Conservation (phyloP, 805 yeast species). For the Yarrowia bubula region DNA sequence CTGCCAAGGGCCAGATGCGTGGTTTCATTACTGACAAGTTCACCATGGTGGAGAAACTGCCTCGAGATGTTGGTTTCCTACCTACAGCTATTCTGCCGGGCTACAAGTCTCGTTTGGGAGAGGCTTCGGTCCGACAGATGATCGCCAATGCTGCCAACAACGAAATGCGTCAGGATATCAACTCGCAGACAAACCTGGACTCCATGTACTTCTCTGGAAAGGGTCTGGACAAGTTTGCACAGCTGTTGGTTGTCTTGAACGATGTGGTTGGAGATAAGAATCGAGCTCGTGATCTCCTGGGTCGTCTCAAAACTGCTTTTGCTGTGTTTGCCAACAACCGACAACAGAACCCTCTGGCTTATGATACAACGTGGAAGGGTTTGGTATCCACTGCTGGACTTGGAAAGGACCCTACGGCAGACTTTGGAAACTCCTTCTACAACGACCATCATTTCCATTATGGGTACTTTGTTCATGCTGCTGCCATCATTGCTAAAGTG, state of each 20-base stretch:
- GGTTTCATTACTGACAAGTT: conserved; percentile 39
- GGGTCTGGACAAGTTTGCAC: conserved; percentile 76
- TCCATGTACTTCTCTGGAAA: conserved; percentile 89
- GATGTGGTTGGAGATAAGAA: conserved; percentile 54
- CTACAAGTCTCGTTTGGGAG: conserved; percentile 40
- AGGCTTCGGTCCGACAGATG: conserved; percentile 39
- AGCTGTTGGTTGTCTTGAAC: conserved; percentile 66
- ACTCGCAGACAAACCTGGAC: conserved; percentile 55
- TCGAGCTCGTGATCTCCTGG: conserved; percentile 50
- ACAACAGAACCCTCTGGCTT: conserved; percentile 65
- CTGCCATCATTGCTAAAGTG: conserved; percentile 70
- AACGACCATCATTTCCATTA: conserved; percentile 89
- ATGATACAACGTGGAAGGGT: conserved; percentile 76
- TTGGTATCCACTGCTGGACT: conserved; percentile 64
- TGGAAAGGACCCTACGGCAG: conserved; percentile 49
- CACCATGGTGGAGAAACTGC: conserved; percentile 41
- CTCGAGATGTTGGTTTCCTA: conserved; percentile 44
- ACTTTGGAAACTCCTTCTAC: conserved; percentile 75
- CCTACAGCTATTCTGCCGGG: conserved; percentile 54
- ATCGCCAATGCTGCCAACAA: conserved; percentile 46
- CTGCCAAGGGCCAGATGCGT: conserved; percentile 43
- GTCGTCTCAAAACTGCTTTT: conserved; percentile 60
- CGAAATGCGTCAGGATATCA: conserved; percentile 50
- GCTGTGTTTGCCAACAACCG: conserved; percentile 60
- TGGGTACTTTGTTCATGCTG: conserved; percentile 79